Evolutionary conservation across 441 rosid genomes (phyloP).

Genomic region (Adansonia madagascariensis): DNA sequence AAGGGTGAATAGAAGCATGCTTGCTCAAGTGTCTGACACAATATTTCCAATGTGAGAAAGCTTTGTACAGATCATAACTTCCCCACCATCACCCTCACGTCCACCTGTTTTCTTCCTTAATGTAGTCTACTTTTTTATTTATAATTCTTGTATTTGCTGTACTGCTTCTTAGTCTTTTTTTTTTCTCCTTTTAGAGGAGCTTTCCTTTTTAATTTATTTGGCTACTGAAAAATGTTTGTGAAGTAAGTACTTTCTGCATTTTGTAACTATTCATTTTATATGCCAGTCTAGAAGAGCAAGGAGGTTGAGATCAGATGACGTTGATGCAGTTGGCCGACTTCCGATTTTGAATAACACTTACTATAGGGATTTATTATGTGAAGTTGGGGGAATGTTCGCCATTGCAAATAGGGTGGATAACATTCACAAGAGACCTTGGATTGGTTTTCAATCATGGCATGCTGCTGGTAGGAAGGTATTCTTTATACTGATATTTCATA

Average conservation of each 20-base stretch:
- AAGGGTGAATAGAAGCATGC: background rate
- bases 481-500: slow-evolving; percentile 26
- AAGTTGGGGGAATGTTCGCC: slow-evolving; percentile 96
- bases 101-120: background rate
- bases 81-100: background rate
- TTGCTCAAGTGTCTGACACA: background rate
- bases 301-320: slow-evolving; percentile 95
- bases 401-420: slow-evolving; percentile 88
- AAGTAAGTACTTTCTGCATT: background rate
- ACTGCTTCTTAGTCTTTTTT: background rate
- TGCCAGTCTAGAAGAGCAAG: slow-evolving; percentile 71
- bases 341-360: slow-evolving; percentile 68
- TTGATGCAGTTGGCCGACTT: slow-evolving; percentile 87
- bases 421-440: slow-evolving; percentile 95
- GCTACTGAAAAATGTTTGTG: slow-evolving; percentile 1
- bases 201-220: background rate
- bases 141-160: background rate
- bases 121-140: background rate
- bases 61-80: background rate
- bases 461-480: slow-evolving; percentile 69
- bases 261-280: slow-evolving; percentile 28
- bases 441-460: slow-evolving; percentile 40
- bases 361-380: slow-evolving; percentile 77
- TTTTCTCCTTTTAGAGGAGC: background rate
- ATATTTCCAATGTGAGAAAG: background rate